phyloP scores from a whole-genome alignment of 495 filamentous ascomycete species.

The Emericellopsis terricola region DNA sequence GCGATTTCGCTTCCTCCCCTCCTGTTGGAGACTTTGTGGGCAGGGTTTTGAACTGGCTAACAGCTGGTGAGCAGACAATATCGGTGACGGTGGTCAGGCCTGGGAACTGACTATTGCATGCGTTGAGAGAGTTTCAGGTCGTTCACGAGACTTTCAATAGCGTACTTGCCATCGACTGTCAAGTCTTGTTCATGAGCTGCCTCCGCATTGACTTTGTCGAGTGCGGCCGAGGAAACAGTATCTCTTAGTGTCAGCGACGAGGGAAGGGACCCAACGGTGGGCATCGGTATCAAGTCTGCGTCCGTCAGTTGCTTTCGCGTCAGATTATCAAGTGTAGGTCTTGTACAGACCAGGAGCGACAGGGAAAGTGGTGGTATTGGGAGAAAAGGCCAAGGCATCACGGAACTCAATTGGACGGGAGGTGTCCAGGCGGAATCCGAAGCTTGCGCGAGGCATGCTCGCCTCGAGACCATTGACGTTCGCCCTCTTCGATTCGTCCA shows the following conservation, averaged over 20 bases:
- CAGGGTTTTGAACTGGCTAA: too few relatives aligned
- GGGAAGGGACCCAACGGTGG: constrained; percentile 33
- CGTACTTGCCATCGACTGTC: constrained; percentile 14
- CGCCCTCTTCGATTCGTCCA: too few relatives aligned
- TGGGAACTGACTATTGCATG: constrained; percentile 60
- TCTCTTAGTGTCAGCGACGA: constrained; percentile 24
- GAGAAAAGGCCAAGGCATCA: constrained; percentile 81
- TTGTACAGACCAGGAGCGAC: constrained; percentile 67
- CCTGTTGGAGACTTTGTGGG: too few relatives aligned
- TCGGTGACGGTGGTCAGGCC: too few relatives aligned
- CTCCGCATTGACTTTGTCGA: constrained; percentile 34
- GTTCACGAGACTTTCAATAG: constrained; percentile 45
- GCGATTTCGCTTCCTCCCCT: too few relatives aligned
- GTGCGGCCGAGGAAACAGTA: constrained; percentile 24
- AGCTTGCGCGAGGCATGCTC: too few relatives aligned
- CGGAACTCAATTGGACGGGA: constrained; percentile 37
- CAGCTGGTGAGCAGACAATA: too few relatives aligned
- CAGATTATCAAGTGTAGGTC: too few relatives aligned
- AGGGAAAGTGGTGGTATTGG: constrained; percentile 74
- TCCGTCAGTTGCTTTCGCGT: too few relatives aligned
- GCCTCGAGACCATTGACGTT: too few relatives aligned
- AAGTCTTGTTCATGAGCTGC: constrained; percentile 12
- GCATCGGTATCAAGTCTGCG: constrained; percentile 60
- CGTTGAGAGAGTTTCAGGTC: constrained; percentile 47
- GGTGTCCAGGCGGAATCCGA: constrained; percentile 1